Base-by-base conservation (phyloP, 768 basidiomycete genomes). In the Collybiopsis luxurians region DNA sequence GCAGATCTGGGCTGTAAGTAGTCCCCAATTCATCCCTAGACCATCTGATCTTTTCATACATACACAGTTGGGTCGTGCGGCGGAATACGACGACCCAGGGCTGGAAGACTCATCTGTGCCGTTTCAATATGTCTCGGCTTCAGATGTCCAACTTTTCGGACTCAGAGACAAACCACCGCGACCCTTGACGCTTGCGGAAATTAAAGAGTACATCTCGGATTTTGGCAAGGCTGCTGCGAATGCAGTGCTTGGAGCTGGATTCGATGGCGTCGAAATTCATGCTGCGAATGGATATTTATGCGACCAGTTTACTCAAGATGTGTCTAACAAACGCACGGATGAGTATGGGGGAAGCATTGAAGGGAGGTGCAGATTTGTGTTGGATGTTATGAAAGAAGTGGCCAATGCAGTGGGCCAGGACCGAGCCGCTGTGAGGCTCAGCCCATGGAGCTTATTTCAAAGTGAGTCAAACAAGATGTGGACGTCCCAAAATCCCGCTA, bases 291-390 rank as follows among this genome's bases (percentile, higher is more conserved):
- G 53, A 7, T 54, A 54, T 44, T 34, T 54, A 17, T 42, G 26
- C 28, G 53, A 51, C 36, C 73, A 75, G 58, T 79, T 81, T 68
- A 57, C 74, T 4, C 75, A 78, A 56, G 59, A 68, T 21, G 47
- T 61, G 4, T 60, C 65, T 9, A 81, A 81, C 65, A 66, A 70
- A 17, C 74, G 79, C n/a, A 78, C 71, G 11, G 80, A 81, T 64
- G 65, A 70, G 36, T 84, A 78, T 67, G 82, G 83, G 1, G 83
- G 82, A 4, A 68, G 68, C n/a, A 63, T 82, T 49, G 75, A 79
- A 66, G 78, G 78, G 57, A 70, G 83, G 15, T 64, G 71, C 1
- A 67, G 78, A 11, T 83, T 85, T 64, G 53, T 67, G 1, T 69
- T 79, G n/a, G 76, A 79, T 58, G 70, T 80, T 38, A 60, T 75